These are phyloP conservation scores for Suhomyces chickasaworum DNA, from an alignment of 1,139 yeast genomes.

Conservation along the genomic window DNA sequence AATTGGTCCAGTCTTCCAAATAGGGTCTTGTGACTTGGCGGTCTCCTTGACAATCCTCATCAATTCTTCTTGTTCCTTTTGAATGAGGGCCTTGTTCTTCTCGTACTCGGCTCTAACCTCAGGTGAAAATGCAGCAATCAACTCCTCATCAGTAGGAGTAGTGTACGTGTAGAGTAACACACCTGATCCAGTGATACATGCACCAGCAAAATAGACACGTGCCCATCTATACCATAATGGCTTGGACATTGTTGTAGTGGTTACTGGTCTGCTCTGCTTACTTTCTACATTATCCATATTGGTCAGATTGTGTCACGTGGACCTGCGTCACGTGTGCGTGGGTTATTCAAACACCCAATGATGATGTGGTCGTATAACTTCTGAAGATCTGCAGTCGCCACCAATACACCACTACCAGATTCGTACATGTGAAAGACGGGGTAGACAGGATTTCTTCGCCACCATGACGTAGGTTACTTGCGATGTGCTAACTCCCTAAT, in stretches of 20 bases:
- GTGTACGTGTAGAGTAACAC: conserved; percentile 66
- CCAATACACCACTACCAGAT: too few species aligned
- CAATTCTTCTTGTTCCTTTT: conserved; percentile 64
- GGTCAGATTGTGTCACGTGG: not conserved
- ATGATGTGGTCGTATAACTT: too few species aligned
- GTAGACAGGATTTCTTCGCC: too few species aligned
- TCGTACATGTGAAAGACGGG: too few species aligned
- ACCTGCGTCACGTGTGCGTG: too few species aligned
- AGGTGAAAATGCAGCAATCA: conserved; percentile 75
- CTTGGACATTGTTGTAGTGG: conserved; percentile 22
- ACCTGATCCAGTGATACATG: conserved; percentile 67
- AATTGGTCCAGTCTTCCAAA: conserved; percentile 77
- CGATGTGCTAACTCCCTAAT: not conserved
- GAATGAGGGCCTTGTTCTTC: conserved; percentile 60
- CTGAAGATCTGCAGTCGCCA: too few species aligned
- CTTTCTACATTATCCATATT: not conserved
- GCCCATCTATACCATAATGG: conserved; percentile 63
- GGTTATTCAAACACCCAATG: too few species aligned
- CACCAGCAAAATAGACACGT: conserved; percentile 57
- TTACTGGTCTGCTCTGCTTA: conserved; percentile 1
- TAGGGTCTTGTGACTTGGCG: conserved; percentile 66
- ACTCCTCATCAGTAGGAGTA: conserved; percentile 81
- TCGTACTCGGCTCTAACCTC: conserved; percentile 80
- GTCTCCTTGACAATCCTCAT: conserved; percentile 67
- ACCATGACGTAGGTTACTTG: too few species aligned